Evolutionary conservation across 1,139 yeast species (phyloP), one percentile per base, ranked within the genome.

Genomic region (Geotrichum citri-aurantii): DNA sequence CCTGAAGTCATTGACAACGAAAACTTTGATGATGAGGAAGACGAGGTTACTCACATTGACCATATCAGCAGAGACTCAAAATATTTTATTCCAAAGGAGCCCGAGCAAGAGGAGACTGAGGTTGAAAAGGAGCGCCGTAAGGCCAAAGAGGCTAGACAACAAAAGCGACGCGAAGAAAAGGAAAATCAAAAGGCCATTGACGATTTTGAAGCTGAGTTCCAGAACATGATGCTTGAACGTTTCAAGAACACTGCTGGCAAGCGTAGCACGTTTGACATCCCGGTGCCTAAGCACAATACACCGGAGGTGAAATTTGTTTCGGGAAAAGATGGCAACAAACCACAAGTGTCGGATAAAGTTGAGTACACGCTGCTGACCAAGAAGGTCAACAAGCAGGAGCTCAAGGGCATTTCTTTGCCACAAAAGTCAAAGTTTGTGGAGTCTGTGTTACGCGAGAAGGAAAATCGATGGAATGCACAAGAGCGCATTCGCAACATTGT

Each of bases 141-240:
- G 10, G 61, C 58, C 26, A 52, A 48, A 29, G 59, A 55, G 11
- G 61, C 58, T 24, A 63, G 65, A 14, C 55, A 60, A 19, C 56
- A 59, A 23, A 66, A 64, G 48, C 58, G 59, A 10, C 62, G 59
- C 48, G 66, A 58, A 52, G 66, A 66, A 47, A 55, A 65, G 51
- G 65, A 62, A 26, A 66, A 68, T 49, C 58, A 64, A 17, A 63
- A 64, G 47, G 73, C 71, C 3, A 64, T 62, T 54, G 71, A 65
- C 29, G 75, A 73, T 51, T 68, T 73, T 62, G 76, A 73, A 48
- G 62, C 66, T 8, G 75, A 73, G 54, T 72, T 74, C 56, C 67
- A 71, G 40, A 63, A 61, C 56, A 61, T 74, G 56, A 68, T 74
- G 71, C 57, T 67, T 11, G 75, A 71, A 48, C 62, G 75, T 24